Percentiles rank a stretch among this genome's conserved stretches.
Evolutionary conservation across 129 eudicot species (phyloP).

Genomic region (Pseudognaphalium luteoalbum): DNA sequence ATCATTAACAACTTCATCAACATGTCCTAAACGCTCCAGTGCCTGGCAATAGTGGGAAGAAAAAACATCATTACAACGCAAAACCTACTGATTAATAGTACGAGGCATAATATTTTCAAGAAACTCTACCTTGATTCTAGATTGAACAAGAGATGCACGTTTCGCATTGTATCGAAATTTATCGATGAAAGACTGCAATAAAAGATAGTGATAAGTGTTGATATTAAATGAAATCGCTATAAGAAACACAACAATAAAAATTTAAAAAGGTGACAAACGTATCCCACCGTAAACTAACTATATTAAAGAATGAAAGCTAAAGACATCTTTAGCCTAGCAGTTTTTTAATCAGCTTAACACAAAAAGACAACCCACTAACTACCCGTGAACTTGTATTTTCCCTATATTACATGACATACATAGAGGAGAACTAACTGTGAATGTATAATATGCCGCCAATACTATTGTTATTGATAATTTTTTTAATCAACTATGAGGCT

Average conservation of each 20-base stretch:
- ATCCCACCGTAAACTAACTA: too few relatives aligned
- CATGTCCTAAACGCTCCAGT: conserved; percentile 82
- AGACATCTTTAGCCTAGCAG: too few relatives aligned
- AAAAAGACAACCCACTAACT: too few relatives aligned
- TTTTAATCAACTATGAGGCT: conserved; percentile 1
- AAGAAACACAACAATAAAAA: conserved; percentile 4
- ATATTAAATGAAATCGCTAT: neutral
- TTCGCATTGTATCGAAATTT: conserved; percentile 98
- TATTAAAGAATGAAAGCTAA: too few relatives aligned
- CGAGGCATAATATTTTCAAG: conserved; percentile 10
- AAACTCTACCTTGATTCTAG: conserved; percentile 85
- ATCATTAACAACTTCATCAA: conserved; percentile 91
- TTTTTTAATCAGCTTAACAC: too few relatives aligned
- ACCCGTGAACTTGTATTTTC: too few relatives aligned
- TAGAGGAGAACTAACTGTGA: neutral
- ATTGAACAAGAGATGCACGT: conserved; percentile 99
- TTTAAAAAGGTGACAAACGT: too few relatives aligned
- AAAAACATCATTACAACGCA: neutral
- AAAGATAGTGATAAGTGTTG: conserved; percentile 17
- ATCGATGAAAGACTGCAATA: conserved; percentile 87
- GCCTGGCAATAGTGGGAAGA: conserved; percentile 53
- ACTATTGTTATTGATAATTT: neutral
- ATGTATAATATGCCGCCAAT: neutral
- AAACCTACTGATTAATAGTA: conserved; percentile 1
- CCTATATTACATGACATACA: too few relatives aligned